These are phyloP conservation scores for Talaromyces marneffei DNA, from an alignment of 2,329 filamentous ascomycete genomes.

Conservation along the genomic window DNA sequence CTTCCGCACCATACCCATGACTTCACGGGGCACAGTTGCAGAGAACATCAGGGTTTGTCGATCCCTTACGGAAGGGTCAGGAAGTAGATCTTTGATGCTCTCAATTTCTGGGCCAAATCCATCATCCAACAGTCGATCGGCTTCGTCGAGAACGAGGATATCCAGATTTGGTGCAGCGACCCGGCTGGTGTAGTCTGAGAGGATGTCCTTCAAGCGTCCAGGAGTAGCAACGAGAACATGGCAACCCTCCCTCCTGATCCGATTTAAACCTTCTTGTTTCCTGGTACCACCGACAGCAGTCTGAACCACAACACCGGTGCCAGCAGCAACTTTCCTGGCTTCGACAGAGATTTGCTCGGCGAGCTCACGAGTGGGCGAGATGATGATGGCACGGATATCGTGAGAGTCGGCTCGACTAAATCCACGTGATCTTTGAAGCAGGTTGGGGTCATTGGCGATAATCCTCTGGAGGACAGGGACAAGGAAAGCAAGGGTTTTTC, in stretches of 20 bases:
- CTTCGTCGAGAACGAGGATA: slow-evolving; percentile 58
- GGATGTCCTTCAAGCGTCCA: slow-evolving; percentile 75
- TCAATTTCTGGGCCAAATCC: slow-evolving; percentile 63
- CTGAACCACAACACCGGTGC: slow-evolving; percentile 64
- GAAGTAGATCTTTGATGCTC: slow-evolving; percentile 58
- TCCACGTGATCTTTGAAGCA: slow-evolving; percentile 37
- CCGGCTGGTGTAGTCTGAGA: slow-evolving; percentile 58
- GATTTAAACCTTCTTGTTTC: slow-evolving; percentile 62
- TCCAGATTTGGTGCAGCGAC: slow-evolving; percentile 59
- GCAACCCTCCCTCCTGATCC: slow-evolving; percentile 69
- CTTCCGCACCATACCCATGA: slow-evolving; percentile 69
- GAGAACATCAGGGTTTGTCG: slow-evolving; percentile 94
- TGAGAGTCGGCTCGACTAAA: slow-evolving; percentile 25
- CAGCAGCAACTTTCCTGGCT: slow-evolving; percentile 59
- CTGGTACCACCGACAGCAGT: slow-evolving; percentile 88
- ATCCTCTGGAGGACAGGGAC: slow-evolving; percentile 79
- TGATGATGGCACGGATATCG: slow-evolving; percentile 56
- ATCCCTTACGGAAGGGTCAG: slow-evolving; percentile 55
- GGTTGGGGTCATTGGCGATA: slow-evolving; percentile 54
- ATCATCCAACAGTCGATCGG: slow-evolving; percentile 62
- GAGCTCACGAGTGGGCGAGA: slow-evolving; percentile 59
- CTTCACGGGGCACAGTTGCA: slow-evolving; percentile 79
- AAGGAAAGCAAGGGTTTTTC: slow-evolving; percentile 92
- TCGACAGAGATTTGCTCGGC: slow-evolving; percentile 64
- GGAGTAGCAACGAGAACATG: slow-evolving; percentile 88